Evolutionary conservation across 1,139 yeast genomes (phyloP), one percentile per base, ranked within the genome.

Genomic region (Suhomyces terraborum): DNA sequence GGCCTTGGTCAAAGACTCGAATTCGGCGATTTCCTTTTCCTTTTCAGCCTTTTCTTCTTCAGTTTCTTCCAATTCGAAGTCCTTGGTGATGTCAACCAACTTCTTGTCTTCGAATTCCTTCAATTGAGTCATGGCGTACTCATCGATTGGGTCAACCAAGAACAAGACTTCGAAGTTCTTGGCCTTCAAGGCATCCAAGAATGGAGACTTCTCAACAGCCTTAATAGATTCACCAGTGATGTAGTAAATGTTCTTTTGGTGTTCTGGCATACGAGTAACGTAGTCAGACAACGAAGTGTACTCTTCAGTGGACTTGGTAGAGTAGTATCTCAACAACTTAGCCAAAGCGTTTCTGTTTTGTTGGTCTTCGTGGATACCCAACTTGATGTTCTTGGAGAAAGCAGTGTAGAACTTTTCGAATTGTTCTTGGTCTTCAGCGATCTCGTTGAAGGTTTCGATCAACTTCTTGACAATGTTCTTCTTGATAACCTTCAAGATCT

Each of bases 81-180:
- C 99, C 83, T 93, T 93, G 73, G 98, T 93, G 66, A 93, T 89
- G 72, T 93, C 98, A 61, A 93, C 98, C 66, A 93, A 85, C 75
- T 91, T 89, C 85, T 94, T 93, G 80, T 94, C 98, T 77, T 93
- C 99, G 67, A 87, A 93, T 79, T 93, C 99, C 84, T 93, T 93
- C 76, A 93, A 83, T 79, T 93, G 98, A 59, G 96, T 88, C 93
- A 89, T 91, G 61, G 98, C 98, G 69, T 94, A 93, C 80, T 93
- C 99, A 66, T 93, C 98, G 74, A 93, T 94, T 76, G 98, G 98
- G 75, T 93, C 99, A 75, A 86, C 95, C 70, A 93, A 77, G 88
- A 84, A 94, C 67, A 93, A 81, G 50, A 93, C 98, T 79, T 93
- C 99, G 62, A 94, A 94, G 78, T 88, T 85, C 84, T 94, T 94